Evolutionary conservation across 768 basidiomycete species (phyloP).

Genomic region (Clitopilus passeckerianus): DNA sequence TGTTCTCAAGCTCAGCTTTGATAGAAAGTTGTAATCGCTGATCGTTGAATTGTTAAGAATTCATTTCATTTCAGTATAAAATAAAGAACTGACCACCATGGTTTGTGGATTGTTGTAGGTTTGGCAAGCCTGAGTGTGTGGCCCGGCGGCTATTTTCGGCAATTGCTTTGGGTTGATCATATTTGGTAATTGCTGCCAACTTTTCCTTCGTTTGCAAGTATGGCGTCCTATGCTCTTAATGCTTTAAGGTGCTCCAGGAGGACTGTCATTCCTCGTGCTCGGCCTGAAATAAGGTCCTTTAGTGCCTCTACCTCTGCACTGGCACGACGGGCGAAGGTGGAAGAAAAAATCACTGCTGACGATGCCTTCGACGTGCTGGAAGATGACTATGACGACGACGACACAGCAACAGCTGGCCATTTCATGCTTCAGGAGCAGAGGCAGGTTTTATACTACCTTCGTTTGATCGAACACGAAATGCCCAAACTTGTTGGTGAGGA

Average conservation of each 20-base stretch:
- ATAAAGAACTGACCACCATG: slow-evolving; percentile 48
- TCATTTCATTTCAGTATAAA: slow-evolving; percentile 4
- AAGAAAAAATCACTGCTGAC: slow-evolving; percentile 35
- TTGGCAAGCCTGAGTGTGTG: not conserved
- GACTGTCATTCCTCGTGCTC: slow-evolving; percentile 4
- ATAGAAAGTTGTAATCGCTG: slow-evolving; percentile 64
- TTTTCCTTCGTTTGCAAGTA: slow-evolving; percentile 2
- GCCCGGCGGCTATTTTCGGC: not conserved
- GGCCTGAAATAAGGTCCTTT: slow-evolving; percentile 14
- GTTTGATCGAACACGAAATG: slow-evolving; percentile 87
- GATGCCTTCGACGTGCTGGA: slow-evolving; percentile 40
- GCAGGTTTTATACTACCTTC: slow-evolving; percentile 69
- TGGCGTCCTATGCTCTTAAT: slow-evolving; percentile 15
- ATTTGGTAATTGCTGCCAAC: not conserved
- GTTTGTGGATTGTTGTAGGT: slow-evolving; percentile 2
- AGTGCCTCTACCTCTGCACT: slow-evolving; percentile 20
- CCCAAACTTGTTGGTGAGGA: slow-evolving; percentile 74
- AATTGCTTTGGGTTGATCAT: not conserved
- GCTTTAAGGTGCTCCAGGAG: not conserved
- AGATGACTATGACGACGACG: slow-evolving; percentile 46
- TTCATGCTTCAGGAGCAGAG: slow-evolving; percentile 70
- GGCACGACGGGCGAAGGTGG: slow-evolving; percentile 30
- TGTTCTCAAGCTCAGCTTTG: slow-evolving; percentile 77
- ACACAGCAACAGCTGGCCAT: slow-evolving; percentile 69
- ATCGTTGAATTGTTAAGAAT: not conserved